Base-by-base conservation (phyloP, 352 stramenopile genomes). In the Globisporangium lucens region DNA sequence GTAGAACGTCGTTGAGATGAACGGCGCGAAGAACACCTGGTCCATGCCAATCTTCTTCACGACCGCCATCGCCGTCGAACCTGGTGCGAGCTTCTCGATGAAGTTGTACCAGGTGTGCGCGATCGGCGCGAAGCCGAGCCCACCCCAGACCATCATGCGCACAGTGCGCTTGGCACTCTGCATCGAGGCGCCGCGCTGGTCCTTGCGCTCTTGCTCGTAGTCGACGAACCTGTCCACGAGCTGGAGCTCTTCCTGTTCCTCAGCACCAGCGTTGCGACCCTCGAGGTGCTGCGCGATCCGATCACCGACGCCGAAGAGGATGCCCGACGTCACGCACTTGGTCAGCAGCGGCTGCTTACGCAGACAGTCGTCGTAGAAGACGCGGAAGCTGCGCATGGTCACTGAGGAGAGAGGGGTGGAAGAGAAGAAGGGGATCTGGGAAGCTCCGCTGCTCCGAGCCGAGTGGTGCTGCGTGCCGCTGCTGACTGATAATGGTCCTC, bases 91-190 rank as follows among this genome's bases (percentile, higher is more conserved):
- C 74, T 65, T 64, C 65, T 97, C 91, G 35, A 98, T 82, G 36
- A 92, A 53, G 24, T 89, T 76, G 67, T 97, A 97, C 73, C 95
- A 97, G 60, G 85, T 95, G 74, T 98, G 89, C 77, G 94, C 95
- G 69, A 80, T 81, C 15, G 91, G 90, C 33, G 91, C 88, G 68
- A 96, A 88, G 46, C 97, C 77, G 17, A 94, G 63, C 12, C 94
- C 84, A 33, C 90, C 90, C 72, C 95, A 97, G 41, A 95, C 77
- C 66, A 94, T 85, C 80, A 95, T 82, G 62, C 80, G 75, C 12
- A 62, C 57, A n/a, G 77, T 87, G 10, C 78, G 68, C 2, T 61
- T 29, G 10, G 33, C 53, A 17, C 55, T 62, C 58, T 66, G 49
- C 27, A 29, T 3, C 9, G 38, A 9, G 1, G 30, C 55, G 0